Evolutionary conservation across 805 yeast species (phyloP), one percentile per base, ranked within the genome.

Genomic region (Kluyveromyces aestuarii): DNA sequence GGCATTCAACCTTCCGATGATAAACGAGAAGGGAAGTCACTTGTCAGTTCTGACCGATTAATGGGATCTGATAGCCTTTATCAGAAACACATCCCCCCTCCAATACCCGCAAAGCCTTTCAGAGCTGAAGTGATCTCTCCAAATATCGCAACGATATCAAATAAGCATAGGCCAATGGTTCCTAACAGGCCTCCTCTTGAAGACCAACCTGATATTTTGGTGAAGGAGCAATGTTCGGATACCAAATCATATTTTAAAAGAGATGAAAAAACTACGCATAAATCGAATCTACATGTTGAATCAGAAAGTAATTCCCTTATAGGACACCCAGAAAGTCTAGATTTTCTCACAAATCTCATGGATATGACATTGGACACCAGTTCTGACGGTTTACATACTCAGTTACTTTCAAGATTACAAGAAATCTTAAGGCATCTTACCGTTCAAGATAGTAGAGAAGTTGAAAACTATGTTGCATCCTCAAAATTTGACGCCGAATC

Each of bases 381-480:
- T 38, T 35, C 49, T 13, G 27, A 49, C 37, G n/a, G 47, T 35
- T 17, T 48, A 21, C 51, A 56, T 30, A 51, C 50, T 37, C 47
- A 58, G n/a, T 49, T 54, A 18, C 33, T 58, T 3, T 40, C 40
- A 14, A 41, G 50, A 13, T 40, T 60, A 37, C 55, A 50, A 21
- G 33, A 39, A 19, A 44, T 41, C 2, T n/a, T 61, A 10, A 51
- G 47, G 16, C 41, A 50, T 36, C 37, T 61, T 27, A 41, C 49
- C 8, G 27, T 27, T 14, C 35, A 41, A 18, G 62, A 57, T 41
- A 40, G 37, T 6, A 19, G 30, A 39, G 19, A 43, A 8, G 8
- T 43, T n/a, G 19, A 43, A 33, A 33, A n/a, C 30, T 43, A 18
- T 35, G 17, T 35, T 7, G 27, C 18, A 11, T 16, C 39, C 8